Evolutionary conservation across 1,139 yeast species (phyloP).

Genomic region (Taphrina populina): DNA sequence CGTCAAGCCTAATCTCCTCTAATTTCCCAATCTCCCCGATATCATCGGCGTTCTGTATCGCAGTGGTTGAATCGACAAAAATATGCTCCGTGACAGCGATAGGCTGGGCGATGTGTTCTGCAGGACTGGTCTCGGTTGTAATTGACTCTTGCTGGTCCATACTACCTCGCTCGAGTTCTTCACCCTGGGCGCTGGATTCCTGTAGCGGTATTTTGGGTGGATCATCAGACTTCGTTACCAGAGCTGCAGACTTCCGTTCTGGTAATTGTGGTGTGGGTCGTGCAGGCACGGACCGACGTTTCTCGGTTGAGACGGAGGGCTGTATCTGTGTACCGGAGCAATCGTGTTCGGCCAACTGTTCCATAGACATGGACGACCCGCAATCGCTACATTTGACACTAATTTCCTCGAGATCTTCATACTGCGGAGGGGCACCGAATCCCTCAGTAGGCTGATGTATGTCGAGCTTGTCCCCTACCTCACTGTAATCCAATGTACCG

Average conservation of each 20-base stretch:
- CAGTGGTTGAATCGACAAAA: no score
- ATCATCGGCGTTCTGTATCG: background rate
- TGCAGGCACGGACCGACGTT: slow-evolving; percentile 3
- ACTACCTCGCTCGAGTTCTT: no score
- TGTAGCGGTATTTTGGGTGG: no score
- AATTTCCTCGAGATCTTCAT: slow-evolving; percentile 30
- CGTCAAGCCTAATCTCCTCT: slow-evolving; percentile 6
- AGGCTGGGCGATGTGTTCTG: no score
- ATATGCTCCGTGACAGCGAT: background rate
- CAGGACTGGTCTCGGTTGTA: no score
- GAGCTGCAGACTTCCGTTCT: no score
- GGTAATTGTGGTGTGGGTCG: slow-evolving; percentile 10
- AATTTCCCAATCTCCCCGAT: background rate
- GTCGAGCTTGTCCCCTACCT: background rate
- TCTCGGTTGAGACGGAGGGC: background rate
- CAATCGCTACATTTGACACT: slow-evolving; percentile 29
- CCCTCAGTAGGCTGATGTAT: slow-evolving; percentile 9
- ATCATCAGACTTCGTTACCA: no score
- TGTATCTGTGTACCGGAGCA: slow-evolving; percentile 9
- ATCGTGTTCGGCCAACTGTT: slow-evolving; percentile 15
- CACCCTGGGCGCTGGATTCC: no score
- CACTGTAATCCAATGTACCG: background rate
- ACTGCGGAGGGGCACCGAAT: slow-evolving; percentile 21
- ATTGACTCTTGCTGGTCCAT: no score
- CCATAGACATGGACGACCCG: slow-evolving; percentile 20